A percentile compares a stretch with the other conserved stretches of the same genome.
Conservation (phyloP, 495 filamentous ascomycete species). For the Xylaria castorea region DNA sequence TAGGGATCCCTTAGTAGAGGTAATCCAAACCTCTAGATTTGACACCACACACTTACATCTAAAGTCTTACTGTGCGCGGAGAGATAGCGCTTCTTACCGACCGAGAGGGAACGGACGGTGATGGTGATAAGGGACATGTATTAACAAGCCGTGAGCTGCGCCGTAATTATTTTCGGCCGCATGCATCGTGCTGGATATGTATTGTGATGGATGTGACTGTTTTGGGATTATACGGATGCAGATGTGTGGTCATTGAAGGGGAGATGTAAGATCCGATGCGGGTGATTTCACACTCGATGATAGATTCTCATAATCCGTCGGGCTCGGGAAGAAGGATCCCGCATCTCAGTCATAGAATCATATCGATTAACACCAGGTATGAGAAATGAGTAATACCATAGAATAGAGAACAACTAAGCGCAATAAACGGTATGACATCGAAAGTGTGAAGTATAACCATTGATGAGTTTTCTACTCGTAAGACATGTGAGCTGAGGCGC, state of each 20-base stretch:
- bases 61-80: neutral
- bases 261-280: neutral
- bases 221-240: neutral
- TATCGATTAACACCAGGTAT: neutral
- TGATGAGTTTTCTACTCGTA: neutral
- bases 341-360: neutral
- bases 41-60: neutral
- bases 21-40: neutral
- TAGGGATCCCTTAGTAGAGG: neutral
- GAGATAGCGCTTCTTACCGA: neutral
- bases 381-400: neutral
- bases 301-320: neutral
- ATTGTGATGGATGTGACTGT: neutral
- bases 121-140: neutral
- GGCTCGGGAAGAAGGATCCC: neutral
- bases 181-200: neutral
- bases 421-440: neutral
- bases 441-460: neutral
- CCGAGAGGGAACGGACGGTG: neutral
- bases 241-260: neutral
- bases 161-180: neutral
- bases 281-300: neutral
- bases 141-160: neutral
- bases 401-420: neutral
- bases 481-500: neutral